phyloP scores from a whole-genome alignment of 2,329 filamentous ascomycete species.

The Trichoderma lentiforme region DNA sequence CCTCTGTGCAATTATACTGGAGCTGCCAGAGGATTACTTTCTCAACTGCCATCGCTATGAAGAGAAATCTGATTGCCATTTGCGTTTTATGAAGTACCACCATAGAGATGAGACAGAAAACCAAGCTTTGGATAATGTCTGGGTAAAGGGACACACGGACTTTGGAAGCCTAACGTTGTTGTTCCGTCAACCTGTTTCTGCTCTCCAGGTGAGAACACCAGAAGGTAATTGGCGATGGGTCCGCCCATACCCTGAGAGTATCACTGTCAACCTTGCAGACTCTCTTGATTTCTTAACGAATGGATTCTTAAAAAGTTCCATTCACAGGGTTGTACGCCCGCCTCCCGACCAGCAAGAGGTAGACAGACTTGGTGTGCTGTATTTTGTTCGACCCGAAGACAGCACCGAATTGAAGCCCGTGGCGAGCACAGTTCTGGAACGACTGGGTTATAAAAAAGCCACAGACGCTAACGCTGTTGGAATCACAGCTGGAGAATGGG shows the following conservation, averaged over 20 bases:
- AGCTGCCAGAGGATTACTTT: background rate
- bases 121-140: background rate
- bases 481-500: slow-evolving; percentile 17
- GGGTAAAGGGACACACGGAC: background rate
- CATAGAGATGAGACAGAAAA: background rate
- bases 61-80: background rate
- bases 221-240: background rate
- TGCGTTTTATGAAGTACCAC: background rate
- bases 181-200: background rate
- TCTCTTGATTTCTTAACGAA: slow-evolving; percentile 29
- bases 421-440: slow-evolving; percentile 31
- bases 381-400: slow-evolving; percentile 38
- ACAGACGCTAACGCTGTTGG: background rate
- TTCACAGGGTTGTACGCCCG: slow-evolving; percentile 43
- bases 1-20: background rate
- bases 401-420: slow-evolving; percentile 32
- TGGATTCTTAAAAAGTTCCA: slow-evolving; percentile 43
- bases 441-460: slow-evolving; percentile 28
- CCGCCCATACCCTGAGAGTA: background rate
- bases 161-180: background rate
- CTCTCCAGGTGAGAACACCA: background rate
- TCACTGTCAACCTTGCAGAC: background rate
- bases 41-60: background rate
- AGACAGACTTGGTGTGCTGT: slow-evolving; percentile 47
- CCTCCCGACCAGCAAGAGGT: slow-evolving; percentile 42